Evolutionary conservation across 768 basidiomycete species (phyloP).

Genomic region (Paxillus rubicundulus): DNA sequence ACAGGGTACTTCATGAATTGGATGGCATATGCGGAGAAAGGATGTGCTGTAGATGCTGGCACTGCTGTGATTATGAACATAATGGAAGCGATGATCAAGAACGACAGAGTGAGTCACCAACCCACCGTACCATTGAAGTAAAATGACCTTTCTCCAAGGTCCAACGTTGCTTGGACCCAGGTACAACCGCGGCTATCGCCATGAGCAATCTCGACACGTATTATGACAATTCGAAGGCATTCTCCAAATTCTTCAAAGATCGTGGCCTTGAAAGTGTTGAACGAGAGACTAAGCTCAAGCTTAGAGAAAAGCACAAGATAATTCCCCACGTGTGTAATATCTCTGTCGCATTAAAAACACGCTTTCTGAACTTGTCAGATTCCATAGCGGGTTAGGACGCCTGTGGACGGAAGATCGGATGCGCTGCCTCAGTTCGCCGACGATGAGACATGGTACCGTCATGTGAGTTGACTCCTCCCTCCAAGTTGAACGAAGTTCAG

Average conservation of each 20-base stretch:
- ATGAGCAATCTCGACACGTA: slow-evolving; percentile 17
- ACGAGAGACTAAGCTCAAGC: slow-evolving; percentile 15
- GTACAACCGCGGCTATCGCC: slow-evolving; percentile 2
- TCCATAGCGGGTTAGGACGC: slow-evolving; percentile 33
- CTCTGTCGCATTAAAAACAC: not conserved
- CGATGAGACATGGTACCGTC: slow-evolving; percentile 35
- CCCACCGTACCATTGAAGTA: not conserved
- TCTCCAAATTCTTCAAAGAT: slow-evolving; percentile 33
- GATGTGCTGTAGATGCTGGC: slow-evolving; percentile 7
- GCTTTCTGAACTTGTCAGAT: not conserved
- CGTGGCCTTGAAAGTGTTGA: slow-evolving; percentile 22
- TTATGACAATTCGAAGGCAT: slow-evolving; percentile 39
- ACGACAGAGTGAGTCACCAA: slow-evolving; percentile 12
- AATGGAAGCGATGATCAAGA: slow-evolving; percentile 13
- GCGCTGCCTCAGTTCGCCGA: slow-evolving; percentile 35
- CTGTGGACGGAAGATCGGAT: slow-evolving; percentile 21
- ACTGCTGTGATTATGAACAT: not conserved
- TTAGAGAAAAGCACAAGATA: slow-evolving; percentile 32
- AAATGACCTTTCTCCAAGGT: slow-evolving; percentile 10
- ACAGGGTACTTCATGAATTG: slow-evolving; percentile 52
- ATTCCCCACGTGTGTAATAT: slow-evolving; percentile 38
- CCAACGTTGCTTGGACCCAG: slow-evolving; percentile 1
- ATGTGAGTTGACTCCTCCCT: slow-evolving; percentile 17
- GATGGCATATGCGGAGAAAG: slow-evolving; percentile 14
- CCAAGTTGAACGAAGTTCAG: not conserved